A percentile compares a stretch with the other conserved stretches of the same genome.
Conservation (phyloP, 495 filamentous ascomycete species). For the Neurospora tetraspora region DNA sequence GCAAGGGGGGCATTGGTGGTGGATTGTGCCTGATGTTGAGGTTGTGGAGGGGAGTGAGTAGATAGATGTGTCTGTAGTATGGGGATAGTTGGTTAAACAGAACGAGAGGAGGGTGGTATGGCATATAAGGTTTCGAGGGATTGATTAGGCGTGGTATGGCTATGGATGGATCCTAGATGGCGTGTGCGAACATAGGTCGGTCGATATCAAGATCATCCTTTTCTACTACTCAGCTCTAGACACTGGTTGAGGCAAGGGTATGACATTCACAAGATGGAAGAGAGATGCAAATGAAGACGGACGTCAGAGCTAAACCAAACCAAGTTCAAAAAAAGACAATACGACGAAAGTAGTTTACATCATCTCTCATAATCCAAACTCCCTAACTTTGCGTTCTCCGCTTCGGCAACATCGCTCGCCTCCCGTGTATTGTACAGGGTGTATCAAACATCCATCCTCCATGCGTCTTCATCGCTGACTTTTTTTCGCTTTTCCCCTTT, state of each 20-base stretch:
- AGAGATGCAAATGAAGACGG: neutral
- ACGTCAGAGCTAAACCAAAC: neutral
- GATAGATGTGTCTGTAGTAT: no score
- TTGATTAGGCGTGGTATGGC: neutral
- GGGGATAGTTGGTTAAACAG: no score
- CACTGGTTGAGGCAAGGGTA: neutral
- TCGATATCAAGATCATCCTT: neutral
- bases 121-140: no score
- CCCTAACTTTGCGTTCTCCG: neutral
- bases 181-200: neutral
- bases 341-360: neutral
- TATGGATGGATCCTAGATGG: neutral
- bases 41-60: neutral
- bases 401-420: neutral
- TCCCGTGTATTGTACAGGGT: neutral
- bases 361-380: neutral
- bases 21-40: conserved; percentile 60
- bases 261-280: neutral
- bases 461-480: neutral
- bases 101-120: no score
- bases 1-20: conserved; percentile 62
- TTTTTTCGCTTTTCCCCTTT: neutral
- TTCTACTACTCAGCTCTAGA: neutral
- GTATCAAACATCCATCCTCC: neutral
- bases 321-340: neutral